Conservation (phyloP, 2,329 filamentous ascomycete genomes). For the Beauveria sp. region DNA sequence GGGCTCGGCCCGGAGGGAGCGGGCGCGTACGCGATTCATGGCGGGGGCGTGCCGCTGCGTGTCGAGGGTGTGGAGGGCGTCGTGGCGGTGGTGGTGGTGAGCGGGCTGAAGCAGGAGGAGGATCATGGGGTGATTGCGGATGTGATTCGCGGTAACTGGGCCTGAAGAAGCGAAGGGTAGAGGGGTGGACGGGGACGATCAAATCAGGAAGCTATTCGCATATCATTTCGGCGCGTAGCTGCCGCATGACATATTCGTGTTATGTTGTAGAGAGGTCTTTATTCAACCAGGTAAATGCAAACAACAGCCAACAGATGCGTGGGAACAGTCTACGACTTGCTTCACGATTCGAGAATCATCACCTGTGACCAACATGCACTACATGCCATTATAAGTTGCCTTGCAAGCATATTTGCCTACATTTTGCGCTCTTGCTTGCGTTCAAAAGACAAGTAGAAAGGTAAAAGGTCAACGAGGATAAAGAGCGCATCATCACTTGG, state of each 20-base stretch:
- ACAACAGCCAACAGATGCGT: too few species aligned
- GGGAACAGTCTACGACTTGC: too few species aligned
- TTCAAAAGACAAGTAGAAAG: neutral
- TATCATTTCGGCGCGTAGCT: neutral
- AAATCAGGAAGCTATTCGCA: neutral
- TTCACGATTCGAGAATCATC: neutral
- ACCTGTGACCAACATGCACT: neutral
- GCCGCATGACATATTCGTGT: neutral
- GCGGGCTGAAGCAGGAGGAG: constrained; percentile 67
- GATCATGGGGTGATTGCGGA: constrained; percentile 72
- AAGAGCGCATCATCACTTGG: neutral
- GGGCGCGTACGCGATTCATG: constrained; percentile 66
- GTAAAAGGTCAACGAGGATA: neutral
- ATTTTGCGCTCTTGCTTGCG: neutral
- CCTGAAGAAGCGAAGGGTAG: neutral
- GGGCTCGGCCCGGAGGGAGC: constrained; percentile 49
- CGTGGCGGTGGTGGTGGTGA: constrained; percentile 67
- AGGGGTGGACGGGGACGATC: neutral
- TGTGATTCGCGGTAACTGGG: constrained; percentile 47
- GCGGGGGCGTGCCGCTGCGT: constrained; percentile 65
- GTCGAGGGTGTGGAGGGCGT: constrained; percentile 69
- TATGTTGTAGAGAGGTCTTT: too few species aligned
- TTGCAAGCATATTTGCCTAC: neutral
- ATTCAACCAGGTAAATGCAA: too few species aligned
- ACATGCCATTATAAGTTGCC: neutral